Evolutionary conservation across 1,284 basidiomycete genomes (phyloP), one percentile per base, ranked within the genome.

Genomic region (Rhodotorula glutinis): DNA sequence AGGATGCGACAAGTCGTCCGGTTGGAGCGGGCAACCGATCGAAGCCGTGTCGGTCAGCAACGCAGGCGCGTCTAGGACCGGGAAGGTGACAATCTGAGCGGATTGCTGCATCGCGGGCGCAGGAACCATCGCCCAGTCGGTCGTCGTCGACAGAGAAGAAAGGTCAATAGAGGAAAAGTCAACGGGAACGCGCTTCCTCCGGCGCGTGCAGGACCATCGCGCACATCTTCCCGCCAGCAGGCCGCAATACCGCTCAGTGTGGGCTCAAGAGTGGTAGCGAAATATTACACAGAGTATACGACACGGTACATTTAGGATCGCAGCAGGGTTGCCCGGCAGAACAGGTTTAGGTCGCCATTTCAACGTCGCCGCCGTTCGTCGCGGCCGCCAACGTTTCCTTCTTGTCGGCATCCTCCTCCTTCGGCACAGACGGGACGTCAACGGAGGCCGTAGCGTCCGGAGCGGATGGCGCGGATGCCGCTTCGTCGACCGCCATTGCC

Each of bases 1-100:
- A 23, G 72, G 72, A 29, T 65, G 69, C 5, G 23, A 19, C 16
- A 73, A 44, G 64, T 73, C 72, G 46, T 69, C 69, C n/a, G 46
- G 54, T 1, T 56, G 51, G 40, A 70, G 49, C 33, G 63, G 64
- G 52, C 65, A 67, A 5, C 63, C 68, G 40, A 41, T 49, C n/a
- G 46, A 27, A 29, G 55, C 60, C 13, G 51, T 27, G 27, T 60
- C 64, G 19, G 23, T n/a, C 30, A 66, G 44, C 17, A 69, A 38
- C 25, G 53, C 63, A 17, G 54, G 40, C 19, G 51, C 40, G 4
- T 52, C 27, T 19, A 69, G 60, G 10, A 69, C 46, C 3, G 67
- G 67, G 54, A 60, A 69, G 1, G 66, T 67, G 19, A 51, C 49
- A 29, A 27, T 51, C 49, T 51, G 49, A 23, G 49, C 25, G 9